Base-by-base conservation (phyloP, 768 basidiomycete genomes). In the Leccinum incarnatum region DNA sequence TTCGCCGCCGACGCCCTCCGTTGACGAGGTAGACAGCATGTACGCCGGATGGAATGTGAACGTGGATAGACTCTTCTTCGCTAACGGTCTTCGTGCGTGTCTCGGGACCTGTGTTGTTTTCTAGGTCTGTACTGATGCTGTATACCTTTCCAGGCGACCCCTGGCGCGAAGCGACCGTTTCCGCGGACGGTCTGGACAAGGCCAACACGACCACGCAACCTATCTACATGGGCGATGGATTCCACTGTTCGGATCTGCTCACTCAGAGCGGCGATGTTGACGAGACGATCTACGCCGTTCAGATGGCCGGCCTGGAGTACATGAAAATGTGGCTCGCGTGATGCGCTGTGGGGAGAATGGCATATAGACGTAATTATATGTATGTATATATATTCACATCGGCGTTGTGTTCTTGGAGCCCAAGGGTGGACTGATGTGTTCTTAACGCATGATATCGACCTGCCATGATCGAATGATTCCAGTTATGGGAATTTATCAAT, bases 131-230 rank as follows among this genome's bases (percentile, higher is more conserved):
- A n/a, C 37, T 40, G 17, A 40, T 2, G 4, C 9, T 40, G 17
- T n/a, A 40, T n/a, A 40, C 17, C 7, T 19, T 23, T 23, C 10
- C 46, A 89, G 87, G 86, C 48, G 88, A 90, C 63, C 87, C 88
- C 19, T 90, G 87, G 87, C 79, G 82, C 53, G 85, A 86, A 54
- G 81, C 83, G 5, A 89, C 88, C 0, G 76, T 89, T 8, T 89
- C 87, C 4, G 82, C 87, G 0, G 78, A 82, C 23, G 76, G 76
- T 15, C 74, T 78, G 21, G 62, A 71, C 57, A 74, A 80, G 56
- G 21, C 46, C 21, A 47, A 23, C 21, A 47, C 46, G n/a, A 23
- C 46, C 21, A 47, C 19, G 5, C 46, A 47, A 21, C 46, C 46
- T 10, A 47, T 47, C 14, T 47, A 47, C 21, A 23, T 21, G 46